These are phyloP conservation scores for Phytophthora litchii DNA, from an alignment of 352 stramenopile genomes.

Conservation along the genomic window DNA sequence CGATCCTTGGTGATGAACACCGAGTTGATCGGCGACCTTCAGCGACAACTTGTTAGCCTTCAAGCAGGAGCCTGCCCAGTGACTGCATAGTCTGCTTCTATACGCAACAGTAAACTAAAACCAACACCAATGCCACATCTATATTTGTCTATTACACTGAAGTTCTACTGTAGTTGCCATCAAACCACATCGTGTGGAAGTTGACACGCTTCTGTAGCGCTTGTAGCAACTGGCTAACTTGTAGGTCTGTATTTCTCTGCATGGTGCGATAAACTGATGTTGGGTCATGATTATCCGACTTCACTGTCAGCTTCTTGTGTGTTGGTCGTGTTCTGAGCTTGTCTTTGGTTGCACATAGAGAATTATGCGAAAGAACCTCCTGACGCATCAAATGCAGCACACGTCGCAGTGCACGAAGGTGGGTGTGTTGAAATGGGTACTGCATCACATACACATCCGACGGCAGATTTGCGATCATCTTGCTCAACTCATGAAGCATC, in stretches of 20 bases:
- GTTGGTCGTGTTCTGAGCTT: not conserved
- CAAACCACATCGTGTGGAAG: constrained; percentile 56
- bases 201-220: constrained; percentile 48
- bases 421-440: constrained; percentile 38
- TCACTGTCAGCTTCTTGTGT: constrained; percentile 3
- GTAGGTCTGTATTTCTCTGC: constrained; percentile 41
- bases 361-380: constrained; percentile 29
- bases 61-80: constrained; percentile 29
- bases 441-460: constrained; percentile 51
- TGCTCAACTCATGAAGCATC: constrained; percentile 37
- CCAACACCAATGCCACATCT: not conserved
- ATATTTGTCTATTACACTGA: not conserved
- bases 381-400: constrained; percentile 40
- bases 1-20: constrained; percentile 49
- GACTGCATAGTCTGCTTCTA: constrained; percentile 16
- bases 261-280: constrained; percentile 13
- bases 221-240: constrained; percentile 31
- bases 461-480: constrained; percentile 36
- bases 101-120: constrained; percentile 12
- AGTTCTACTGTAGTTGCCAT: constrained; percentile 6
- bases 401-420: constrained; percentile 33
- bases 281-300: not conserved
- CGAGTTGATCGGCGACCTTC: constrained; percentile 40
- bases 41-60: constrained; percentile 32
- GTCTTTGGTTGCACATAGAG: no score